Evolutionary conservation across 306 rosid species (phyloP).

Genomic region (Quercus engelmannii): DNA sequence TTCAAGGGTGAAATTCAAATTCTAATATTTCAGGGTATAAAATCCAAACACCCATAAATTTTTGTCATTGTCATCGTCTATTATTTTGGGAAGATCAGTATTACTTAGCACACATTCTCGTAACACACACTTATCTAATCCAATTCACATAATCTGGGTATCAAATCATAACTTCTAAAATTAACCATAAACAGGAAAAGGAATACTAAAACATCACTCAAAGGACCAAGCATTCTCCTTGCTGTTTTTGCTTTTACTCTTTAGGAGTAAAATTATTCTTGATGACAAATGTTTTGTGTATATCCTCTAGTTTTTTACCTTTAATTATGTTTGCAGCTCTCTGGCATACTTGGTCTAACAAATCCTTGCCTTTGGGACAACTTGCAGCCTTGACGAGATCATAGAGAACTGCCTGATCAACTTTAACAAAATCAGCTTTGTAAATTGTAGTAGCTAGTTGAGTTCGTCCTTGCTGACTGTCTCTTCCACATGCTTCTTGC

Average conservation of each 20-base stretch:
- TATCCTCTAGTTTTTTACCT: not conserved
- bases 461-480: not conserved
- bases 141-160: no score
- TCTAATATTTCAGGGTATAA: no score
- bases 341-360: not conserved
- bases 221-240: not conserved
- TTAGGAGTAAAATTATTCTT: constrained; percentile 1
- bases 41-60: no score
- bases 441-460: not conserved
- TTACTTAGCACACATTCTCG: accelerated
- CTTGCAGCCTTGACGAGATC: not conserved
- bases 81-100: no score
- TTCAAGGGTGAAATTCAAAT: no score
- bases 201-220: no score
- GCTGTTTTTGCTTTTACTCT: not conserved
- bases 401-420: not conserved
- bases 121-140: no score
- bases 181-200: no score
- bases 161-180: no score
- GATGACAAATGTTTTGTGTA: not conserved
- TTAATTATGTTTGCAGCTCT: not conserved
- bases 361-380: not conserved
- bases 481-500: constrained; percentile 6
- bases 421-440: not conserved
- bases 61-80: accelerated